Percentiles rank a stretch among this genome's conserved stretches.
These are phyloP conservation scores for Casuarina cunninghamiana DNA, from an alignment of 306 rosid species.

Conservation along the genomic window DNA sequence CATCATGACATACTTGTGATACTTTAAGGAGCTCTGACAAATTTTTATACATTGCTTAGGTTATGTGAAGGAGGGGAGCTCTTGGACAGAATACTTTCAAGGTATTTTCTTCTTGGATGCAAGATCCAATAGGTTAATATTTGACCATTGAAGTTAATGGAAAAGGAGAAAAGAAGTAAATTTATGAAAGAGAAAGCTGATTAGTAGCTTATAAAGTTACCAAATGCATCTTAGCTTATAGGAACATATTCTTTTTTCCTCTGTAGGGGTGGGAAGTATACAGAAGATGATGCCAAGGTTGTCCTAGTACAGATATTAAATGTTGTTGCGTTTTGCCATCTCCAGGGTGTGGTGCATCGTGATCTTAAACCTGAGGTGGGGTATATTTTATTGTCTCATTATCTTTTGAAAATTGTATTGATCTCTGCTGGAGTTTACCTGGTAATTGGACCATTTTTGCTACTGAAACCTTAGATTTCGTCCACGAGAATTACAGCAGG, in stretches of 20 bases:
- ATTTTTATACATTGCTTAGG: slow-evolving; percentile 41
- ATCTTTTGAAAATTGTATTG: slow-evolving; percentile 10
- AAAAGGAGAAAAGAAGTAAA: not conserved
- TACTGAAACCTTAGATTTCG: not conserved
- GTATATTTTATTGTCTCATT: slow-evolving; percentile 9
- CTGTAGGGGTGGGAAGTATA: slow-evolving; percentile 87
- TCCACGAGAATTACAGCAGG: not conserved
- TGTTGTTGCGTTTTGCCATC: slow-evolving; percentile 88
- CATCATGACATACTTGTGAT: not conserved
- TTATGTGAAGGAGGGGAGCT: slow-evolving; percentile 98
- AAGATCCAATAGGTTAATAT: slow-evolving; percentile 11
- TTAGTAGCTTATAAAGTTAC: not conserved
- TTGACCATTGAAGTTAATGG: slow-evolving; percentile 16
- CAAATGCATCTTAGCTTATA: not conserved
- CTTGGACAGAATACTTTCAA: slow-evolving; percentile 82
- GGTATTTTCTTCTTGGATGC: slow-evolving; percentile 44
- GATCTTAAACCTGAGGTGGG: slow-evolving; percentile 96
- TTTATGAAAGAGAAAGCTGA: slow-evolving; percentile 6
- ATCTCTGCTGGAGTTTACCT: slow-evolving; percentile 4
- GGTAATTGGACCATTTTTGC: slow-evolving; percentile 8
- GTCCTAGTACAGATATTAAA: slow-evolving; percentile 76
- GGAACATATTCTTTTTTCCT: slow-evolving; percentile 19
- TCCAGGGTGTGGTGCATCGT: slow-evolving; percentile 96
- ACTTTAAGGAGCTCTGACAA: not conserved
- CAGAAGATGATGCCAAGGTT: slow-evolving; percentile 88